These are phyloP conservation scores for Starmera quercuum DNA, from an alignment of 805 yeast species.

Conservation along the genomic window DNA sequence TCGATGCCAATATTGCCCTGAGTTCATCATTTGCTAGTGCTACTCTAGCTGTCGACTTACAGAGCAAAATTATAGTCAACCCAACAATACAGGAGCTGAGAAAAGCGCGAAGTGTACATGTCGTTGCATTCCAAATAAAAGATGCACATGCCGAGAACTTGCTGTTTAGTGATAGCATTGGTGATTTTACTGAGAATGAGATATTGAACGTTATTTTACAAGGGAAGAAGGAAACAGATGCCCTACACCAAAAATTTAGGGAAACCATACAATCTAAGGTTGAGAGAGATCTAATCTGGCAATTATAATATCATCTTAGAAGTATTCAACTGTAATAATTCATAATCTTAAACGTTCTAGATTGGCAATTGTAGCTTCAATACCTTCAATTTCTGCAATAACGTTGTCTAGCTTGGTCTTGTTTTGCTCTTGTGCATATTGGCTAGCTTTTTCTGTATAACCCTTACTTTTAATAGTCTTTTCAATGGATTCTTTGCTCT, in stretches of 20 bases:
- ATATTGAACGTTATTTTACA: slow-evolving; percentile 43
- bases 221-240: slow-evolving; percentile 41
- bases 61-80: slow-evolving; percentile 25
- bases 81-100: slow-evolving; percentile 41
- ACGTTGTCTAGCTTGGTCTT: slow-evolving; percentile 57
- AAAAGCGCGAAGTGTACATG: slow-evolving; percentile 51
- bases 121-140: slow-evolving; percentile 50
- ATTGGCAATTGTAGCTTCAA: slow-evolving; percentile 77
- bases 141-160: slow-evolving; percentile 45
- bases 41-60: slow-evolving; percentile 33
- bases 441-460: slow-evolving; percentile 79
- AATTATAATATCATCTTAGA: slow-evolving; percentile 5
- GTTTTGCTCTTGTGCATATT: slow-evolving; percentile 74
- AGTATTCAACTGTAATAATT: not conserved
- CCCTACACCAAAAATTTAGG: slow-evolving; percentile 38
- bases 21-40: slow-evolving; percentile 54
- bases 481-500: slow-evolving; percentile 52
- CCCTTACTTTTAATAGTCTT: slow-evolving; percentile 68
- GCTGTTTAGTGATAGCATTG: slow-evolving; percentile 65
- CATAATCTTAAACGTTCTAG: slow-evolving; percentile 70
- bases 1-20: slow-evolving; percentile 75
- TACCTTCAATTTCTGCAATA: slow-evolving; percentile 83
- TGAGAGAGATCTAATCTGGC: slow-evolving; percentile 55
- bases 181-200: slow-evolving; percentile 53
- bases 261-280: slow-evolving; percentile 39